Conservation (phyloP, 2,329 filamentous ascomycete species). For the Myriosclerotinia curreyana region DNA sequence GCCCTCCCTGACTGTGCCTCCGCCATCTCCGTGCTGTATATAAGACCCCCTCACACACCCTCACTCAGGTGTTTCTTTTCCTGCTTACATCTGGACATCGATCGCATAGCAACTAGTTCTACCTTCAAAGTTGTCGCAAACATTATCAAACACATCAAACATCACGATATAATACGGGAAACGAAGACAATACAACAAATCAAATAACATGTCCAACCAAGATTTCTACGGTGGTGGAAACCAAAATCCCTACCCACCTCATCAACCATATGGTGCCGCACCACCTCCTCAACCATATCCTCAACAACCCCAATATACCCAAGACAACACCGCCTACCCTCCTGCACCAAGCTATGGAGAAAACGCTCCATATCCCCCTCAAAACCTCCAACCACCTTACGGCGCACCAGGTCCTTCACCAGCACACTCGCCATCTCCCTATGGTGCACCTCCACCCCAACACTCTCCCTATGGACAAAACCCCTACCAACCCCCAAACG, state of each 20-base stretch:
- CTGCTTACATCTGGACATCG: neutral
- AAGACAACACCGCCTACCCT: constrained; percentile 13
- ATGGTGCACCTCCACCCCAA: constrained; percentile 1
- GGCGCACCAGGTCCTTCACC: constrained; percentile 10
- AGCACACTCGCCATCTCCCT: constrained; percentile 2
- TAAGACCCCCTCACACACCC: constrained; percentile 7
- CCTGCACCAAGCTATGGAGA: constrained; percentile 1
- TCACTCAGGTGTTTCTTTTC: neutral
- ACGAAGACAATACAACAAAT: neutral
- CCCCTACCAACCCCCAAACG: constrained; percentile 1
- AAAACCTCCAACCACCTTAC: constrained; percentile 12
- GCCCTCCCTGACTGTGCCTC: constrained; percentile 7
- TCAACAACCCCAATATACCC: constrained; percentile 10
- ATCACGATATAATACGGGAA: neutral
- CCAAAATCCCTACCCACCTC: neutral
- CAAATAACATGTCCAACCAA: constrained; percentile 8
- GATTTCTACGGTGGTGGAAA: constrained; percentile 13
- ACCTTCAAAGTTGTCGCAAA: neutral
- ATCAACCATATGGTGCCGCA: constrained; percentile 8
- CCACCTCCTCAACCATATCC: constrained; percentile 15
- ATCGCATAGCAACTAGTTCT: neutral
- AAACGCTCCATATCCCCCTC: neutral
- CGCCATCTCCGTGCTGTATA: neutral
- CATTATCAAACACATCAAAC: neutral
- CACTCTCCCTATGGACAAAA: constrained; percentile 6